Percentiles rank a stretch among this genome's conserved stretches.
phyloP scores from a whole-genome alignment of 306 rosid genomes.

The Purshia tridentata region DNA sequence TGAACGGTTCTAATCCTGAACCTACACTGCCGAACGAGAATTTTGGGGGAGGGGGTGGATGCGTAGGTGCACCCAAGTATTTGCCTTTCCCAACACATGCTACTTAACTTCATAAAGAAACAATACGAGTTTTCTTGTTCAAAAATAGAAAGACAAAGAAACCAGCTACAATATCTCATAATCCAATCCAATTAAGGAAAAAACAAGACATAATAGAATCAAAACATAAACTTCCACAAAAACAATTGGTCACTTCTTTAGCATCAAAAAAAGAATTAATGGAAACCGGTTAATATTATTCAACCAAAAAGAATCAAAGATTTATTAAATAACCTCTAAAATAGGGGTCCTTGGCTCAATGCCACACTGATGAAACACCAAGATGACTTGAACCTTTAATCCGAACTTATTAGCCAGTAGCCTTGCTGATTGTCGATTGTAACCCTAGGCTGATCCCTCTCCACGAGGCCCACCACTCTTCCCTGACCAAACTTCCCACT shows the following conservation, averaged over 20 bases:
- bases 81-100: not conserved
- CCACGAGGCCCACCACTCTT: constrained; percentile 92
- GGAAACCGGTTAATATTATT: not conserved
- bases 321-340: constrained; percentile 23
- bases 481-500: constrained; percentile 81
- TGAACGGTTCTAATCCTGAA: too few relatives aligned
- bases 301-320: not conserved
- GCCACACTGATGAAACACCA: constrained; percentile 74
- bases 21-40: too few relatives aligned
- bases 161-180: too few relatives aligned
- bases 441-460: constrained; percentile 67
- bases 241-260: not conserved
- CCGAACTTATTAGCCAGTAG: constrained; percentile 64
- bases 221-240: not conserved
- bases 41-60: too few relatives aligned
- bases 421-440: constrained; percentile 60
- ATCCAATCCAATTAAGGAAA: too few relatives aligned
- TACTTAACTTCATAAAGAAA: not conserved
- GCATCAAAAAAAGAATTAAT: not conserved
- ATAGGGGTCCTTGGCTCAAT: constrained; percentile 51
- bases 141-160: not conserved
- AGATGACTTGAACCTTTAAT: constrained; percentile 70
- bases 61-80: too few relatives aligned
- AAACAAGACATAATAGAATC: not conserved
- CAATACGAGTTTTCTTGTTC: not conserved